Evolutionary conservation across 257 asterid genomes (phyloP), one percentile per base, ranked within the genome.

Genomic region (Solanum boliviense): DNA sequence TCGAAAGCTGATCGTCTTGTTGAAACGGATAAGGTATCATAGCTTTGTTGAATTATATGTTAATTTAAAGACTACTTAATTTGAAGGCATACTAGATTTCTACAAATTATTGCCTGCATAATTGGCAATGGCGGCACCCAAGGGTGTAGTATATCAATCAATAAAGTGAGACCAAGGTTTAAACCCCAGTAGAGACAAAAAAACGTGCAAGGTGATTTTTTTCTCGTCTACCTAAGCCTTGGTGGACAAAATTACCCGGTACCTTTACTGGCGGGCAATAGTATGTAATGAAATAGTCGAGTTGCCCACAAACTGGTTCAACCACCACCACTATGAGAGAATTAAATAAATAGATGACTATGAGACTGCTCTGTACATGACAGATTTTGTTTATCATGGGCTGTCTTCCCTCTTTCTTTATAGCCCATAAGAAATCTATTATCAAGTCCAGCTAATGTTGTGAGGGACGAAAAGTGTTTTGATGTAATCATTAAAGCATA

Each of bases 21-120:
- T 83, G 97, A 93, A 90, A 92, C 94, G 32, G 98, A 94, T 84
- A 95, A 94, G 99, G 99, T 96, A 92, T 89, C 78, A 27, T 31
- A 46, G 41, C 27, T 10, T 81, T 48, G 70, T 36, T 82, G 86
- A 82, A 82, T 82, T 82, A 38, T 52, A 48, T 82, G 70, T 46
- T 81, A 20, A 82, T 29, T 60, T 71, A n/a, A 48, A 52, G 25
- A 32, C 41, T 9, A 70, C 44, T 52, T 27, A 52, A 34, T 39
- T 32, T 70, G 41, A 73, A 65, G 13, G 68, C 21, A 32, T n/a
- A 34, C 62, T 23, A 73, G 35, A 72, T 16, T 34, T 73, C 27
- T 29, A 76, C 48, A 3, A 68, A 85, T 38, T 39, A 20, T 46
- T 67, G 23, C 44, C 20, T 68, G 25, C 21, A 34, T 38, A 70